Evolutionary conservation across 2,329 filamentous ascomycete genomes (phyloP), one percentile per base, ranked within the genome.

Genomic region (Hysterium pulicare): DNA sequence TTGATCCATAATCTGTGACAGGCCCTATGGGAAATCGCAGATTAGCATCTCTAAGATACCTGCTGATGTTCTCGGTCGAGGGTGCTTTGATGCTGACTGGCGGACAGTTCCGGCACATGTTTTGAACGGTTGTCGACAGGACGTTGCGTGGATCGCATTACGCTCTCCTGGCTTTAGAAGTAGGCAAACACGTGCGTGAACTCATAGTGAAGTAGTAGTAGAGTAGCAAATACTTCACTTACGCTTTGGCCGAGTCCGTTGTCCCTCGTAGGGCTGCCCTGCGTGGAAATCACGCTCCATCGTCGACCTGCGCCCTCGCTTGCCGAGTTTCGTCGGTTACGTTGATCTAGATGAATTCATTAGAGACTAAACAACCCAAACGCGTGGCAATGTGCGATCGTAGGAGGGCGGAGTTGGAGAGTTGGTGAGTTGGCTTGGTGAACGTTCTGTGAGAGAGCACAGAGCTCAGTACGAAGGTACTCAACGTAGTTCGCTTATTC

Each of bases 1-100:
- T 93, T 19, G 90, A 85, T 58, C 89, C 86, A 77, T 95, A 95
- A 68, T 96, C 90, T 33, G 90, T 96, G 11, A 95, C 88, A 33
- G 90, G 86, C 50, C 90, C 89, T 95, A 48, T 41, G 53, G 3
- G n/a, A 8, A 31, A 5, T 13, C 4, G 9, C 16, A 5, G 24
- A 32, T 39, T 30, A 39, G 37, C 28, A 20, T 20, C 15, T 20
- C 15, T 16, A 16, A 8, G 32, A 34, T 15, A 16, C 7, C 8
- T 8, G 17, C 8, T 15, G 7, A 34, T 34, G 15, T 7, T 28
- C 24, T 28, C 13, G 13, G 24, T 8, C 24, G 7, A 28, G 7
- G 8, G 24, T 28, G 24, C 24, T 8, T 8, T 7, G 24, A 8
- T 28, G 8, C 13, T 28, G 13, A 13, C 8, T 13, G n/a, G n/a